Evolutionary conservation across 1,284 basidiomycete species (phyloP), one percentile per base, ranked within the genome.

Genomic region (Cryptococcus amylolentus): DNA sequence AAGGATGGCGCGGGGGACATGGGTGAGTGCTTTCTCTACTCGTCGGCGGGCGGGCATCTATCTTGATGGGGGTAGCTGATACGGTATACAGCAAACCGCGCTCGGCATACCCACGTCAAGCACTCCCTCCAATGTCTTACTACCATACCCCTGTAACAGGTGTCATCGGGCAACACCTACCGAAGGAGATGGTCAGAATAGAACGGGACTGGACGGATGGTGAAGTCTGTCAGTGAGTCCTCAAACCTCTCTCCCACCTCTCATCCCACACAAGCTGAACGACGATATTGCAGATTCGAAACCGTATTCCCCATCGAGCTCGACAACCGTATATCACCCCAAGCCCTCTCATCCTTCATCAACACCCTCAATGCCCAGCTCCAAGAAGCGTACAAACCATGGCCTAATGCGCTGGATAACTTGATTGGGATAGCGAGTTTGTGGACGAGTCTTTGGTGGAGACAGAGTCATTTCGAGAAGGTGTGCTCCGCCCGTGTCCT

Each of bases 121-220:
- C 59, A n/a, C 35, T 61, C 6, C 60, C 56, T 5, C 46, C 53
- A 3, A 31, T 55, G 12, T 52, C 56, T 3, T 61, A 61, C 39
- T 58, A 39, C 38, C 50, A 57, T 28, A 52, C 55, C 31, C 60
- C 60, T 2, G 51, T 58, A 43, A 61, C 56, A n/a, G 60, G 60
- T 8, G 62, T 53, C 7, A 69, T 77, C 46, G 73, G 73, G 0
- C 54, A 57, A 31, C 70, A 78, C 55, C 63, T 74, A 28, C 76
- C 76, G 1, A 77, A 76, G 55, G 76, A 78, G 65, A 69, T 78
- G 18, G 61, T 81, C 4, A 58, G 79, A 47, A 63, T 81, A 4
- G 79, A 80, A 57, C 63, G 80, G 38, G 79, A 81, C 59, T 80
- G 79, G 72, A 62, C 58, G 9, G 71, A 65, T 13, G 80, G 79